Evolutionary conservation across 2,329 filamentous ascomycete species (phyloP), one percentile per base, ranked within the genome.

Genomic region (Torrubiellomyces zombiae): DNA sequence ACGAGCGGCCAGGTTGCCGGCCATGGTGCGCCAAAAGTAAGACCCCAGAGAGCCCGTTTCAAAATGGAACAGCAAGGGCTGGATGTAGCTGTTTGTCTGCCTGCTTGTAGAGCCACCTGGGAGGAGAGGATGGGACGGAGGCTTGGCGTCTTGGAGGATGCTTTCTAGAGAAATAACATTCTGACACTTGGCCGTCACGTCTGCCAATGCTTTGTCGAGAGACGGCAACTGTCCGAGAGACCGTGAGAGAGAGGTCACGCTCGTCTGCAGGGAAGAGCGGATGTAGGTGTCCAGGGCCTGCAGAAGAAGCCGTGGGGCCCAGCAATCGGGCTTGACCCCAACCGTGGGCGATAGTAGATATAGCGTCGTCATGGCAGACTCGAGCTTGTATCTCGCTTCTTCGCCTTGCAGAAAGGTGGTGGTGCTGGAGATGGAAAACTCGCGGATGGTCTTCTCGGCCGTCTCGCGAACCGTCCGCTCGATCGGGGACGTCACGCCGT

Each of bases 21-120:
- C 89, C 40, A 95, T 66, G 7, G 77, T 79, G 26, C 89, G 67
- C 83, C 89, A 98, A 54, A 93, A 98, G 47, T 86, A 92, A 1
- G 79, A 86, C 2, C 82, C 72, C 10, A 98, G 57, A 2, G 80
- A 89, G 0, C 79, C 71, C 0, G 83, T 93, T 49, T 95, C 89
- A 6, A 98, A 66, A n/a, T 75, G 61, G 8, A 67, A 56, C 7
- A 92, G 64, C 0, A 93, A 56, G 0, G 75, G 75, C 29, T 75
- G 67, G 0, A 94, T 60, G 20, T 94, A 63, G 29, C 57, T 66
- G 3, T 43, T 32, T 12, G 50, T 43, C 4, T 43, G 39, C 23
- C 54, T 47, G 21, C 56, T 45, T 16, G 57, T 44, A 14, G 32
- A 30, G 4, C 38, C 23, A 7, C 28, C 27, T 4, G 54, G 47